phyloP scores from a whole-genome alignment of 352 stramenopile species.

The Phytophthora aleatoria region DNA sequence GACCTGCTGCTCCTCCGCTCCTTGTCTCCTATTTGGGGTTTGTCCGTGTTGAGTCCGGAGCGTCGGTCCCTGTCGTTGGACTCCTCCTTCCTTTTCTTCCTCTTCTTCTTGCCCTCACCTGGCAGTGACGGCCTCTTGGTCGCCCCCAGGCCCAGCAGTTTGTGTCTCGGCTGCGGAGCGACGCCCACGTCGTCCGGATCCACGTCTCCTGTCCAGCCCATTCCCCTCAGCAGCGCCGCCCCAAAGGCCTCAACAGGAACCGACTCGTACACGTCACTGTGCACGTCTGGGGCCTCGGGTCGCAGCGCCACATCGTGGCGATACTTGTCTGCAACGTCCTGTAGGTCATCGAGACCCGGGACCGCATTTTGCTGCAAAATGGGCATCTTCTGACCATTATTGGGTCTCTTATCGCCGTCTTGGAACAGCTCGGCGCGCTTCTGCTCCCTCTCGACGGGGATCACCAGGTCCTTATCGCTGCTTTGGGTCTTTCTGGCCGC shows the following conservation, averaged over 20 bases:
- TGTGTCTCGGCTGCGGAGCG: conserved; percentile 81
- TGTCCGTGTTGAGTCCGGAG: conserved; percentile 20
- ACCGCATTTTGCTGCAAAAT: conserved; percentile 81
- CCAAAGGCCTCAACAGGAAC: conserved; percentile 96
- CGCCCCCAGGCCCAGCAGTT: conserved; percentile 93
- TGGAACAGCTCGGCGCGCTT: conserved; percentile 53
- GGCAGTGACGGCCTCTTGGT: conserved; percentile 69
- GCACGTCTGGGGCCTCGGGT: conserved; percentile 82
- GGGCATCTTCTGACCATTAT: conserved; percentile 38
- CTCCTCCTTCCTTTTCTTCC: conserved; percentile 29
- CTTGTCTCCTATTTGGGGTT: conserved; percentile 18
- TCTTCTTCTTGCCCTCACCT: conserved; percentile 51
- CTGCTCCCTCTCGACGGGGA: conserved; percentile 40
- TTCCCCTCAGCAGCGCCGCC: conserved; percentile 94
- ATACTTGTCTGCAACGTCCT: conserved; percentile 85
- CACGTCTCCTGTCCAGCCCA: conserved; percentile 94
- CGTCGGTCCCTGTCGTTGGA: conserved; percentile 12
- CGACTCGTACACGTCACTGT: conserved; percentile 83
- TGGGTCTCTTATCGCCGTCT: conserved; percentile 23
- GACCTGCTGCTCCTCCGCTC: conserved; percentile 15
- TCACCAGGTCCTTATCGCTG: conserved; percentile 47
- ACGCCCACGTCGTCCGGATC: conserved; percentile 48
- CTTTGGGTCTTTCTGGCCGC: conserved; percentile 8
- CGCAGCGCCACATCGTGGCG: conserved; percentile 80
- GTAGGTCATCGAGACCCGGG: conserved; percentile 63